Evolutionary conservation across 2,329 filamentous ascomycete species (phyloP).

Genomic region (Parascedosporium putredinis): DNA sequence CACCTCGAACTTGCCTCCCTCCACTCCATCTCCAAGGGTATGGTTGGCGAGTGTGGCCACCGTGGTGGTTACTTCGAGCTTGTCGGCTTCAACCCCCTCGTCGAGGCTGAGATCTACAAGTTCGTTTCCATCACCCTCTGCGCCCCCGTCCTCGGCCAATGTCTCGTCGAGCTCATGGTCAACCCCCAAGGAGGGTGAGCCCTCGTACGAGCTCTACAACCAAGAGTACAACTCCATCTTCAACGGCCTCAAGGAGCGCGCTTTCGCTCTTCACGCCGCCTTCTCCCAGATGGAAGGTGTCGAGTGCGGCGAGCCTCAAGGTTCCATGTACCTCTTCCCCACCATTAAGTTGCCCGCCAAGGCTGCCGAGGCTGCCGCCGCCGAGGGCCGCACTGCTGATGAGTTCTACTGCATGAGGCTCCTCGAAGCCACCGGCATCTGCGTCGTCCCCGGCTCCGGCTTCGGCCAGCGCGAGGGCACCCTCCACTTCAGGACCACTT

Average conservation of each 20-base stretch:
- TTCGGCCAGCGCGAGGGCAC: conserved; percentile 91
- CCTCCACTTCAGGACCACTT: conserved; percentile 91
- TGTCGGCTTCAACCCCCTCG: conserved; percentile 73
- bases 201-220: conserved; percentile 74
- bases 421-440: conserved; percentile 89
- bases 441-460: conserved; percentile 82
- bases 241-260: conserved; percentile 66
- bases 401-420: conserved; percentile 91
- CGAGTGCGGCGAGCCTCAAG: conserved; percentile 79
- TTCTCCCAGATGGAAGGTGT: conserved; percentile 96
- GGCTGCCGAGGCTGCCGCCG: conserved; percentile 63
- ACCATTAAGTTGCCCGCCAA: conserved; percentile 72
- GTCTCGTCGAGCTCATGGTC: conserved; percentile 94
- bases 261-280: conserved; percentile 75
- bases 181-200: conserved; percentile 81
- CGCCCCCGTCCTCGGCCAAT: conserved; percentile 90
- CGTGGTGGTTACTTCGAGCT: conserved; percentile 97
- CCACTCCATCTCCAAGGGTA: conserved; percentile 93
- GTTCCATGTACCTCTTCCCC: conserved; percentile 98
- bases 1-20: conserved; percentile 80
- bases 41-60: conserved; percentile 98
- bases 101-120: conserved; percentile 94
- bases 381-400: conserved; percentile 66
- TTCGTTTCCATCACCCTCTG: conserved; percentile 96
- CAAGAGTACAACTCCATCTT: conserved; percentile 79